These are phyloP conservation scores for Polyporus tsugae DNA, from an alignment of 1,284 basidiomycete species.

Conservation along the genomic window DNA sequence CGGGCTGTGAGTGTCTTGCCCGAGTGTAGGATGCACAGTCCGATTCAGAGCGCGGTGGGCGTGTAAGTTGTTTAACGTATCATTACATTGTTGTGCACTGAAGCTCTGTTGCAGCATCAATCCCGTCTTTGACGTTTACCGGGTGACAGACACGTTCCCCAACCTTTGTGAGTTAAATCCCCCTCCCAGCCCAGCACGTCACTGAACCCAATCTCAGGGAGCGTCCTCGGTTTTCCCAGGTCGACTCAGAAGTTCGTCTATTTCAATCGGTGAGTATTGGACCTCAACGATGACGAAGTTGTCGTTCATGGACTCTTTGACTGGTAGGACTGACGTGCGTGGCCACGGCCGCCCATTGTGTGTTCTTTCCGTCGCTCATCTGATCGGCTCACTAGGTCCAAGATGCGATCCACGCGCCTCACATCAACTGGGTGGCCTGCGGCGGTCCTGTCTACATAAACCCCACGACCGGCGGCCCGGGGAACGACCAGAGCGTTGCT, in stretches of 20 bases:
- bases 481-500: slow-evolving; percentile 47
- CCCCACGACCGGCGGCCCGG: slow-evolving; percentile 40
- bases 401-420: slow-evolving; percentile 67
- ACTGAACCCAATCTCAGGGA: slow-evolving; percentile 46
- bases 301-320: slow-evolving; percentile 24
- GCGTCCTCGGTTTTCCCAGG: slow-evolving; percentile 63
- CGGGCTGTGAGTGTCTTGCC: slow-evolving; percentile 37
- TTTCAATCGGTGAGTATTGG: slow-evolving; percentile 44
- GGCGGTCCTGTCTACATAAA: slow-evolving; percentile 56
- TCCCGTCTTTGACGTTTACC: slow-evolving; percentile 59
- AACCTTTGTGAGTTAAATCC: slow-evolving; percentile 39
- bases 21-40: slow-evolving; percentile 54
- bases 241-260: slow-evolving; percentile 59
- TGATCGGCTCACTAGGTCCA: slow-evolving; percentile 50
- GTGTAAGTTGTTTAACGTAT: slow-evolving; percentile 47
- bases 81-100: not conserved
- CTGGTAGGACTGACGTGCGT: slow-evolving; percentile 49
- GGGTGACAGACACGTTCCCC: slow-evolving; percentile 47
- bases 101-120: slow-evolving; percentile 52
- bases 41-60: slow-evolving; percentile 42
- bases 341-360: not conserved
- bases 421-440: slow-evolving; percentile 60
- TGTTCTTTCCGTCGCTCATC: not conserved
- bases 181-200: slow-evolving; percentile 29
- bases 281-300: not conserved